Evolutionary conservation across 495 filamentous ascomycete genomes (phyloP).

Genomic region (Extremus antarcticus): DNA sequence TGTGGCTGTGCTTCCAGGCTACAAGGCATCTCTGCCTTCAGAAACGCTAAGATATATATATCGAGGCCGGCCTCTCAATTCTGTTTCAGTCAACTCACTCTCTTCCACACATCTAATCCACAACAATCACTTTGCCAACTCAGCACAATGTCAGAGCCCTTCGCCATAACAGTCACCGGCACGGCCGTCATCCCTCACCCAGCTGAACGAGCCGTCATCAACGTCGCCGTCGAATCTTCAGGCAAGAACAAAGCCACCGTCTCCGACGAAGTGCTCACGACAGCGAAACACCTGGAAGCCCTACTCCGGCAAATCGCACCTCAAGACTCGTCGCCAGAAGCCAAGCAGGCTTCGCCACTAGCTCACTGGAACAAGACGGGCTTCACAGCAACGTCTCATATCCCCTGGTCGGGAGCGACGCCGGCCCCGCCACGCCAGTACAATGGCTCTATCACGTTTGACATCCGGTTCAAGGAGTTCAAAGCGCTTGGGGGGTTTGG

Average conservation of each 20-base stretch:
- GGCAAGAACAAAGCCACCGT: slow-evolving; percentile 1
- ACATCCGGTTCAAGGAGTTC: slow-evolving; percentile 1
- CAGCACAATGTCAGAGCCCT: background rate
- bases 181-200: background rate
- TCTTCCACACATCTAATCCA: no score
- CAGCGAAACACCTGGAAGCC: background rate
- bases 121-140: no score
- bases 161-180: background rate
- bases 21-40: no score
- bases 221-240: background rate
- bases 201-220: background rate
- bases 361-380: background rate
- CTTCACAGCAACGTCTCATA: background rate
- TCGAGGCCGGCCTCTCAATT: no score
- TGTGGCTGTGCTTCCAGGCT: no score
- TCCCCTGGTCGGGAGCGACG: background rate
- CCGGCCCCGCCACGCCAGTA: background rate
- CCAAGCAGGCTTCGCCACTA: background rate
- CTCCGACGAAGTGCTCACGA: background rate
- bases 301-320: background rate
- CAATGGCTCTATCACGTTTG: background rate
- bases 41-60: no score
- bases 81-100: no score
- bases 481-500: background rate
- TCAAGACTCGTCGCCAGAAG: background rate